Evolutionary conservation across 2,329 filamentous ascomycete genomes (phyloP).

Genomic region (Epichloe aotearoae): DNA sequence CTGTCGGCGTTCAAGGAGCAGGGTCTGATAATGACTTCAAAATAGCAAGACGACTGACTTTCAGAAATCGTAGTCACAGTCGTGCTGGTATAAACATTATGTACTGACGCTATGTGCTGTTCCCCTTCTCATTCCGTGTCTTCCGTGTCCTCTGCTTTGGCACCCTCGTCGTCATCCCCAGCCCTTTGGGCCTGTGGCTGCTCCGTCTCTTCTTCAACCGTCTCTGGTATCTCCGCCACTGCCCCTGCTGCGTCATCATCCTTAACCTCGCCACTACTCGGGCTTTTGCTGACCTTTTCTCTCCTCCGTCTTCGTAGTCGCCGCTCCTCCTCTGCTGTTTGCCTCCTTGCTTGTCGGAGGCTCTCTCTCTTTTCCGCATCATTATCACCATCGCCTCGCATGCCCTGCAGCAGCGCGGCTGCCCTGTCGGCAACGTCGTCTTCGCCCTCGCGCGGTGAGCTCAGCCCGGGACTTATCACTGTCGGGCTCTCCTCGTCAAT

Average conservation of each 20-base stretch:
- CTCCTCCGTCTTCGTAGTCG: constrained; percentile 52
- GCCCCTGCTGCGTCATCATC: constrained; percentile 6
- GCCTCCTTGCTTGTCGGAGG: constrained; percentile 47
- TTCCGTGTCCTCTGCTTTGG: constrained; percentile 6
- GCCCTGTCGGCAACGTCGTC: constrained; percentile 79
- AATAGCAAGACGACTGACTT: too few relatives aligned
- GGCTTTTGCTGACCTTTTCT: constrained; percentile 38
- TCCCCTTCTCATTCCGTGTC: constrained; percentile 3
- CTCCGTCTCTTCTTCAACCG: constrained; percentile 6
- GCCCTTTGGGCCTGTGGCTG: not conserved
- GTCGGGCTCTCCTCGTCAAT: constrained; percentile 34
- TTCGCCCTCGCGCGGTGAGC: constrained; percentile 33
- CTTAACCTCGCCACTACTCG: constrained; percentile 13
- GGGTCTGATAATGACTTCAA: too few relatives aligned
- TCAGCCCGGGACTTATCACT: constrained; percentile 36
- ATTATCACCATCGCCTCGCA: constrained; percentile 53
- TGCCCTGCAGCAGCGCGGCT: constrained; percentile 69
- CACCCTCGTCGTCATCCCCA: constrained; percentile 1
- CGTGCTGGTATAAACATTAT: constrained; percentile 23
- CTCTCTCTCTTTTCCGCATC: constrained; percentile 41
- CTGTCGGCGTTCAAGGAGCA: too few relatives aligned
- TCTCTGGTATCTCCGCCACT: constrained; percentile 4
- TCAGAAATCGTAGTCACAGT: not conserved
- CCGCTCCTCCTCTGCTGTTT: constrained; percentile 70
- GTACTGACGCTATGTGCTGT: constrained; percentile 16